Percentiles rank a stretch among this genome's conserved stretches.
phyloP scores from a whole-genome alignment of 371 early-diverging fungal species.

The Mucor ambiguus region DNA sequence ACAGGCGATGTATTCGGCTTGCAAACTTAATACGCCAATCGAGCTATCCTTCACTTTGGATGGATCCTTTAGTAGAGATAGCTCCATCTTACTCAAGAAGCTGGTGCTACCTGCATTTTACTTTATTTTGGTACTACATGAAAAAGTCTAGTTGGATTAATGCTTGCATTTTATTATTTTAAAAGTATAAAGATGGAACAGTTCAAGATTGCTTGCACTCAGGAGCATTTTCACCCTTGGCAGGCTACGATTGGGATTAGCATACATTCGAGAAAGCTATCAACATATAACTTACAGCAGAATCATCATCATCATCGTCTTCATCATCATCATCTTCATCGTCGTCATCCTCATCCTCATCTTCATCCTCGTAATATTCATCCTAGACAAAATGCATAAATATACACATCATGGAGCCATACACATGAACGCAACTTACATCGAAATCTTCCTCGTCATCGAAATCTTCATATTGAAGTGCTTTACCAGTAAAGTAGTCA shows the following conservation, averaged over 20 bases:
- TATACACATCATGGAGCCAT: constrained; percentile 10
- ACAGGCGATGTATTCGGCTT: no score
- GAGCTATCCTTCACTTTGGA: no score
- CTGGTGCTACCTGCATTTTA: neutral
- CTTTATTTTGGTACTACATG: neutral
- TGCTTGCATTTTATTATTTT: constrained; percentile 1
- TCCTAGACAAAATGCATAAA: constrained; percentile 58
- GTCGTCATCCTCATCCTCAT: constrained; percentile 53
- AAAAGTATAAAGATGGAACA: constrained; percentile 2
- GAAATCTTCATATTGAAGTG: constrained; percentile 79
- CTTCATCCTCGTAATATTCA: constrained; percentile 65
- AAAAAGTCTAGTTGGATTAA: neutral
- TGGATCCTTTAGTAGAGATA: no score
- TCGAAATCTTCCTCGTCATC: constrained; percentile 72
- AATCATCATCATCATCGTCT: constrained; percentile 64
- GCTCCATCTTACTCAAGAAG: no score
- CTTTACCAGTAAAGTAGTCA: constrained; percentile 98
- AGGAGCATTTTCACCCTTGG: constrained; percentile 61
- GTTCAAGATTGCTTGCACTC: constrained; percentile 64
- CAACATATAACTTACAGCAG: constrained; percentile 48
- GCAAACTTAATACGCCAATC: no score
- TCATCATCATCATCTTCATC: constrained; percentile 54
- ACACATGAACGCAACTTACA: constrained; percentile 43
- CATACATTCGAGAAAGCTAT: neutral
- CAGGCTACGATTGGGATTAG: constrained; percentile 23